Base-by-base conservation (phyloP, 164 flowering plant species). In the Amborella trichopoda region DNA sequence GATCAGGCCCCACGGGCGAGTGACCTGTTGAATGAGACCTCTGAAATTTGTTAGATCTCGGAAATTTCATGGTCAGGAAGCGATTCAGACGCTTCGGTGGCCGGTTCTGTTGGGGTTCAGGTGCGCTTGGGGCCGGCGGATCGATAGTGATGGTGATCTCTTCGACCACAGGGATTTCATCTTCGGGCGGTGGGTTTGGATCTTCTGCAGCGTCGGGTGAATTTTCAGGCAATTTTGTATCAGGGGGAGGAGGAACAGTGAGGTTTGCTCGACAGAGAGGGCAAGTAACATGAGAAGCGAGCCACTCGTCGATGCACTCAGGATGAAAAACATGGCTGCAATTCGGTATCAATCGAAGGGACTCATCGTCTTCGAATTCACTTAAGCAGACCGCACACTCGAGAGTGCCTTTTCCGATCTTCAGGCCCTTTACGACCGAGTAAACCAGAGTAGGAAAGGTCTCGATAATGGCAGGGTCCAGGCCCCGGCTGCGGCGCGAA, bases 1-100 rank as follows among this genome's bases (percentile, higher is more conserved):
- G 51, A 43, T 76, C 82, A 2, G 80, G 86, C 48, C 44, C 73
- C 23, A 77, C 55, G 57, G 74, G 28, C 5, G 83, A 79, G 56
- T 85, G 95, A 8, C 95, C 95, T 11, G 89, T 85, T 28, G 91
- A 71, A 60, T 82, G 86, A 13, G 91, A 82, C 9, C 86, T 40
- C 0, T 75, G 80, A 27, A 78, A 64, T 49, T 39, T 57, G 0
- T 62, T 55, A 2, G 23, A 1, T 4, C 33, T 41, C 28, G 16
- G 12, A 5, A 45, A 30, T 10, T 16, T 22, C 45, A 58, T 39
- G 23, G 50, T 24, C 13, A 78, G 65, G 49, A 49, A 26, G 17
- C n/a, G n/a, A n/a, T n/a, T n/a, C n/a, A n/a, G n/a, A n/a, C 76
- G 54, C 18, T 73, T 50, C 10, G 70, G 56, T 3, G 81, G 69